These are phyloP conservation scores for Sporothrix phasma DNA, from an alignment of 2,329 filamentous ascomycete species.

Conservation along the genomic window DNA sequence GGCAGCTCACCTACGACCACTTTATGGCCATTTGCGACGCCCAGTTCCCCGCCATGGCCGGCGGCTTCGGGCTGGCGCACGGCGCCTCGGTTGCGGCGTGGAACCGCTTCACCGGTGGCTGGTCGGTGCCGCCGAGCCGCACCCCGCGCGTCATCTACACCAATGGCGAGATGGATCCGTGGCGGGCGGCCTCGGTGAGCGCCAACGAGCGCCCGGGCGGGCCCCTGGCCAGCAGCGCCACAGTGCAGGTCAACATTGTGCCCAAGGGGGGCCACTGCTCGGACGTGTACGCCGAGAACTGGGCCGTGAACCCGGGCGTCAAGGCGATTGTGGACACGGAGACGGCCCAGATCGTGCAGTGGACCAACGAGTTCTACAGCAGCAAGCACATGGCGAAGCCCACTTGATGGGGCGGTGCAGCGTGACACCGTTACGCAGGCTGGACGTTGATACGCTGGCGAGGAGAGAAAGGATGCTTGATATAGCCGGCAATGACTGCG, in stretches of 20 bases:
- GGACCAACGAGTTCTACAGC: slow-evolving; percentile 42
- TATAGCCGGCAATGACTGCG: too few relatives aligned
- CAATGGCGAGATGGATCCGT: slow-evolving; percentile 34
- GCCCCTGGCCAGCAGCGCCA: slow-evolving; percentile 26
- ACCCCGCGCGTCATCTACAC: slow-evolving; percentile 31
- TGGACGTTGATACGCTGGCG: too few relatives aligned
- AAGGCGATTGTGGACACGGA: slow-evolving; percentile 40
- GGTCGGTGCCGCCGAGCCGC: slow-evolving; percentile 23
- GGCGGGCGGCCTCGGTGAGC: slow-evolving; percentile 31
- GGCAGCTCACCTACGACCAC: slow-evolving; percentile 28
- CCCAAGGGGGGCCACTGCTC: slow-evolving; percentile 31
- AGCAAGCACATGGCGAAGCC: slow-evolving; percentile 21
- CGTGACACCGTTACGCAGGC: too few relatives aligned
- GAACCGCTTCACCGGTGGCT: slow-evolving; percentile 33
- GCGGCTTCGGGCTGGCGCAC: slow-evolving; percentile 27
- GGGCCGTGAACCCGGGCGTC: slow-evolving; percentile 38
- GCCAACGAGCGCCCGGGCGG: slow-evolving; percentile 31
- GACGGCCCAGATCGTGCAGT: slow-evolving; percentile 39
- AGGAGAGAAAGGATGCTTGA: too few relatives aligned
- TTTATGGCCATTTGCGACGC: slow-evolving; percentile 36
- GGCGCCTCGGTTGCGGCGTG: slow-evolving; percentile 27
- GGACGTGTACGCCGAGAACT: slow-evolving; percentile 36
- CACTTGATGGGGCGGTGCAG: neutral
- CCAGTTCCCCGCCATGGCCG: slow-evolving; percentile 31
- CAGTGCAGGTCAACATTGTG: slow-evolving; percentile 27